Conservation (phyloP, 345 rosid species). For the Cardamine chenopodiifolia region DNA sequence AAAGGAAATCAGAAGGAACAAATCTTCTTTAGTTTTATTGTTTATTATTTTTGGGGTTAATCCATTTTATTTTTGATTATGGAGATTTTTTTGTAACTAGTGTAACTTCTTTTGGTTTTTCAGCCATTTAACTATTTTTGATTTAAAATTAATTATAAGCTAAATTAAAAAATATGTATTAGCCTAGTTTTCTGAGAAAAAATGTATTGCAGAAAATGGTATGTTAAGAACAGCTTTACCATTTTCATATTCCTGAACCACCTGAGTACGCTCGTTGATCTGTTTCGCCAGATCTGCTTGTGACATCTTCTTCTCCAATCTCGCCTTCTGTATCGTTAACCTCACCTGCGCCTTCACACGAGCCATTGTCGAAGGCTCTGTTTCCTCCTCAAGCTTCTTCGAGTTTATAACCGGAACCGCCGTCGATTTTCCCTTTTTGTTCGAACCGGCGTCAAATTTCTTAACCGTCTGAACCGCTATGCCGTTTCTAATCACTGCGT, state of each 20-base stretch:
- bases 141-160: too few species aligned
- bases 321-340: conserved; percentile 65
- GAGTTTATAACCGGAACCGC: conserved; percentile 50
- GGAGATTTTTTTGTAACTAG: too few species aligned
- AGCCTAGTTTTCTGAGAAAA: too few species aligned
- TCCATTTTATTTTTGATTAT: too few species aligned
- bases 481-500: conserved; percentile 68
- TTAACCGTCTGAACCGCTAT: conserved; percentile 60
- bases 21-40: too few species aligned
- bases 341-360: conserved; percentile 65
- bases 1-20: too few species aligned
- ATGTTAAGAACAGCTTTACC: conserved; percentile 95
- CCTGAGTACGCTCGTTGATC: conserved; percentile 74
- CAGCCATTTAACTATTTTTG: too few species aligned
- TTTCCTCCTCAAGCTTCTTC: conserved; percentile 65
- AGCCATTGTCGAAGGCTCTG: conserved; percentile 66
- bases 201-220: too few species aligned
- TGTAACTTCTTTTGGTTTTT: too few species aligned
- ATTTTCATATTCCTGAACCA: conserved; percentile 86
- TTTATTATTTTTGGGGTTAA: too few species aligned
- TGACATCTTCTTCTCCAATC: conserved; percentile 81
- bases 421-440: conserved; percentile 55
- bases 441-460: conserved; percentile 71
- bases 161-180: too few species aligned
- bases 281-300: conserved; percentile 74